Evolutionary conservation across 2,329 filamentous ascomycete genomes (phyloP), one percentile per base, ranked within the genome.

Genomic region (Stachybotrys chartarum): DNA sequence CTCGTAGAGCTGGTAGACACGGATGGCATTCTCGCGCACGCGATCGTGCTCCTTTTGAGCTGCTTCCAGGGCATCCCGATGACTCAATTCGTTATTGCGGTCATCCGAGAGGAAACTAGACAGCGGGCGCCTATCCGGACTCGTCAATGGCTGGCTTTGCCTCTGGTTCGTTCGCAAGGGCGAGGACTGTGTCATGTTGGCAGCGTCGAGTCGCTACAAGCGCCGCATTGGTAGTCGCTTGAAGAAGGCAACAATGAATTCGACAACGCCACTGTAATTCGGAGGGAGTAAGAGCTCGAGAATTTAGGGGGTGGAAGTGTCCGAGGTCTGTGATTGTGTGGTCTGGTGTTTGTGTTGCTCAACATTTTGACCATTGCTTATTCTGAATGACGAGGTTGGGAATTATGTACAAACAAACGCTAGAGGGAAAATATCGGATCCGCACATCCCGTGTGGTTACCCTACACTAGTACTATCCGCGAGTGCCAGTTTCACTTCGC

Each of bases 21-120:
- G 71, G 42, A 81, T 67, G 7, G 80, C 80, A 32, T 71, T 70
- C 54, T 78, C 71, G 31, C 79, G 78, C 11, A 93, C 80, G 31
- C 81, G 78, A 44, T 88, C 81, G 67, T 91, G 88, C 64, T 87
- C 81, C 14, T 77, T 76, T 51, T 83, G 82, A 5, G 86, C 86
- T 50, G 81, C 80, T 50, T 81, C 81, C 16, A 93, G 78, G 14
- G 87, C 86, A 61, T 84, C 80, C 56, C 80, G 78, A 65, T 90
- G 86, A 55, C 76, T 77, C 52, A 80, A 74, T 64, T 86, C 84
- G 39, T 80, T 81, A 59, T 88, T 84, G 42, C 81, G 78, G 35
- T 82, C 78, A 53, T 84, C 80, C 46, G 76, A 75, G 56, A 91
- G 85, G 31, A 90, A 79, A 30, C 76, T 79, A 24, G 83, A 78